A percentile compares a stretch with the other conserved stretches of the same genome.
Evolutionary conservation across 1,139 yeast genomes (phyloP).

Genomic region (Saccharomyces uvarum): DNA sequence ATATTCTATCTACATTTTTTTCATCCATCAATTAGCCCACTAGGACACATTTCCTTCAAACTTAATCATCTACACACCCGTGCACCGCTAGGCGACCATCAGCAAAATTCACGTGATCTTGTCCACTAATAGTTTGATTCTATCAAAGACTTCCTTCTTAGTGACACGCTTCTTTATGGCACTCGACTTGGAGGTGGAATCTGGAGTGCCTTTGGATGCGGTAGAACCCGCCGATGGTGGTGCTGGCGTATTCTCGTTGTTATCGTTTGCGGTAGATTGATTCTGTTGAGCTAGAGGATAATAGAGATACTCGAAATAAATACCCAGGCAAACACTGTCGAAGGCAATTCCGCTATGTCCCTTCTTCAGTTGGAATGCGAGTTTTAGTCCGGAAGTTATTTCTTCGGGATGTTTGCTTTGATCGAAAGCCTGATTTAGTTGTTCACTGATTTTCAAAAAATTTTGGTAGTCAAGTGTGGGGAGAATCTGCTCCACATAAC

Average conservation of each 20-base stretch:
- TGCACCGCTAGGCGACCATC: background rate
- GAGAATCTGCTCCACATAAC: conserved; percentile 22
- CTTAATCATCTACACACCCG: background rate
- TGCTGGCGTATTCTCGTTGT: background rate
- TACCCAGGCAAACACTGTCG: conserved; percentile 27
- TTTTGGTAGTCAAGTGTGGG: conserved; percentile 23
- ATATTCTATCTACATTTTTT: background rate
- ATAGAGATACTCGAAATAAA: conserved; percentile 28
- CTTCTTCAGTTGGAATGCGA: conserved; percentile 27
- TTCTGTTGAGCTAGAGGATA: conserved; percentile 12
- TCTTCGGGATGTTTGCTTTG: conserved; percentile 14
- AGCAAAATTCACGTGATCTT: conserved; percentile 15
- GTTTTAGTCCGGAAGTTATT: conserved; percentile 18
- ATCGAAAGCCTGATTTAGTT: conserved; percentile 16
- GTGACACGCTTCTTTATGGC: conserved; percentile 27
- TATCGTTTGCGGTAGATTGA: background rate
- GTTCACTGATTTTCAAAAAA: conserved; percentile 20
- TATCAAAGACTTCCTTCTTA: conserved; percentile 31
- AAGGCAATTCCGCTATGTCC: conserved; percentile 29
- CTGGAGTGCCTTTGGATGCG: conserved; percentile 1
- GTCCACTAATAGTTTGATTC: conserved; percentile 23
- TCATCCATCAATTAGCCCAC: background rate
- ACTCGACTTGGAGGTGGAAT: conserved; percentile 7
- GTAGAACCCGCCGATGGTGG: background rate
- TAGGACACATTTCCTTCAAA: background rate